Evolutionary conservation across 768 basidiomycete genomes (phyloP).

Genomic region (Leccinum pellstonianum): DNA sequence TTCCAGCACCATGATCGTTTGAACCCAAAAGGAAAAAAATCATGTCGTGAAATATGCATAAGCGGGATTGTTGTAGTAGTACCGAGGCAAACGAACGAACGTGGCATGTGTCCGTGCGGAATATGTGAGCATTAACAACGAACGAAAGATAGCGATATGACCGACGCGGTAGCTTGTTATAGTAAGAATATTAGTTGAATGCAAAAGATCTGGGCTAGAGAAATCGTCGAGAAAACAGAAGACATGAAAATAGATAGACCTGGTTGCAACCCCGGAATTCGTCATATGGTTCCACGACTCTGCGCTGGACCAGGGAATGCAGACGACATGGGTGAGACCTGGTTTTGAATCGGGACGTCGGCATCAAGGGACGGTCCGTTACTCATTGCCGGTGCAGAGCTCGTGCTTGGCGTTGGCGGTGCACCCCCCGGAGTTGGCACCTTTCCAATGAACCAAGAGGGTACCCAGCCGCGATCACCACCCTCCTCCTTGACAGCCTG

Average conservation of each 20-base stretch:
- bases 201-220: slow-evolving; percentile 17
- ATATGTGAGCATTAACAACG: slow-evolving; percentile 30
- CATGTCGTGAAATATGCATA: slow-evolving; percentile 17
- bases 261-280: slow-evolving; percentile 11
- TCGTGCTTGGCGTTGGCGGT: slow-evolving; percentile 51
- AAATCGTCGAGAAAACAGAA: slow-evolving; percentile 11
- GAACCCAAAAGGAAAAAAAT: slow-evolving; percentile 17
- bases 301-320: slow-evolving; percentile 58
- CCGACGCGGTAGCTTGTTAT: slow-evolving; percentile 17
- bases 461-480: slow-evolving; percentile 96
- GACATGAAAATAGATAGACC: slow-evolving; percentile 26
- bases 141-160: slow-evolving; percentile 27
- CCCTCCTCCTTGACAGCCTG: slow-evolving; percentile 92
- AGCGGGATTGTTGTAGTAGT: slow-evolving; percentile 14
- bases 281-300: slow-evolving; percentile 23
- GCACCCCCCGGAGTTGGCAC: slow-evolving; percentile 46
- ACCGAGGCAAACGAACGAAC: slow-evolving; percentile 11
- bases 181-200: slow-evolving; percentile 24
- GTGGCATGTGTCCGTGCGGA: slow-evolving; percentile 15
- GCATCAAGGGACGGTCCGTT: slow-evolving; percentile 32
- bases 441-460: slow-evolving; percentile 97
- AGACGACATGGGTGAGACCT: slow-evolving; percentile 77
- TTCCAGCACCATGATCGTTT: slow-evolving; percentile 11
- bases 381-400: slow-evolving; percentile 35
- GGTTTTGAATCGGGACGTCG: slow-evolving; percentile 46